Percentiles rank a stretch among this genome's conserved stretches.
These are phyloP conservation scores for Daldinia vernicosa DNA, from an alignment of 495 filamentous ascomycete species.

Conservation along the genomic window DNA sequence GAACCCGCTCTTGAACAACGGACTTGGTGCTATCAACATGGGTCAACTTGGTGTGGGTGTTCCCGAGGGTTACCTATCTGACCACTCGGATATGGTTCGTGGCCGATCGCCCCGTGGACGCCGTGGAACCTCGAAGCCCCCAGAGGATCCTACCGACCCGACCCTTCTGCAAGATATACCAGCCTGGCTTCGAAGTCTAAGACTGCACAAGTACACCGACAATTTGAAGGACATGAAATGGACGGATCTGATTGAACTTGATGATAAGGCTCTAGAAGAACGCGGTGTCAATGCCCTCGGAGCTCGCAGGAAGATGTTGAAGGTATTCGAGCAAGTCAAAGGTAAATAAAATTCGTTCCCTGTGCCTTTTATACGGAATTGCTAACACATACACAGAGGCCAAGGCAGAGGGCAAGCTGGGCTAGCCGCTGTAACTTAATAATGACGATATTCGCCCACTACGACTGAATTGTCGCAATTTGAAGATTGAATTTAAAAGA, in stretches of 20 bases:
- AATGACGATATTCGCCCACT: slow-evolving; percentile 21
- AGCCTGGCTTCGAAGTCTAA: slow-evolving; percentile 91
- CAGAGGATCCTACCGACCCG: slow-evolving; percentile 95
- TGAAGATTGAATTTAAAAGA: slow-evolving; percentile 10
- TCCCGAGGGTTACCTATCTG: slow-evolving; percentile 89
- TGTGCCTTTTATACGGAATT: not conserved
- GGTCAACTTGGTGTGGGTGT: slow-evolving; percentile 75
- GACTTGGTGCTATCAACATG: slow-evolving; percentile 74
- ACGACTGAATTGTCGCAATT: slow-evolving; percentile 13
- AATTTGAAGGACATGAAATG: slow-evolving; percentile 97
- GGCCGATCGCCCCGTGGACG: slow-evolving; percentile 93
- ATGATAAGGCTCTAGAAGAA: slow-evolving; percentile 92
- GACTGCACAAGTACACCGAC: slow-evolving; percentile 98
- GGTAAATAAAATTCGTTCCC: slow-evolving; percentile 52
- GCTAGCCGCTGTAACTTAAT: slow-evolving; percentile 39
- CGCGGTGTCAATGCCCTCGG: slow-evolving; percentile 95
- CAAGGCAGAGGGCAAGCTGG: slow-evolving; percentile 73
- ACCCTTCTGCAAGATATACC: slow-evolving; percentile 93
- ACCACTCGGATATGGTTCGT: slow-evolving; percentile 88
- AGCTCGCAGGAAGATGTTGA: slow-evolving; percentile 96
- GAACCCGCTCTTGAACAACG: slow-evolving; percentile 77
- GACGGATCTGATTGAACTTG: slow-evolving; percentile 90
- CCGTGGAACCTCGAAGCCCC: slow-evolving; percentile 94
- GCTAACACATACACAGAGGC: slow-evolving; percentile 55
- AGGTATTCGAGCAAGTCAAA: slow-evolving; percentile 97